Evolutionary conservation across 2,329 filamentous ascomycete species (phyloP), one percentile per base, ranked within the genome.

Genomic region (Colletotrichum chrysophilum): DNA sequence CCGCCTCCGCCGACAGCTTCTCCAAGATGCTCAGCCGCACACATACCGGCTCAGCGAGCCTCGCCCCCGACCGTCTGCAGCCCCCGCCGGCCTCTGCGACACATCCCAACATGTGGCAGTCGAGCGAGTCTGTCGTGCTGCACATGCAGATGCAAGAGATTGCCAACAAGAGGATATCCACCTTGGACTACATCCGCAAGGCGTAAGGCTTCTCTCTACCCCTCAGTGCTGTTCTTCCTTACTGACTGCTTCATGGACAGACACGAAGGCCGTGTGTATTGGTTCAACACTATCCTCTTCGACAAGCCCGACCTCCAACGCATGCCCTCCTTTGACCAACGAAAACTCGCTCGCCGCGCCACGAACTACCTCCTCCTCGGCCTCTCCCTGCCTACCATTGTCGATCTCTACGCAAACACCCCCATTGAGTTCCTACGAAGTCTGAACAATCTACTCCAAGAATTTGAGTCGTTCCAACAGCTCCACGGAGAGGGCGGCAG

Each of bases 201-300:
- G 94, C 96, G 95, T 98, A 86, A 80, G 95, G 18, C 16, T 90
- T 61, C 16, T 61, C 30, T 52, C 43, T 43, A 34, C 43, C 32
- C 34, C n/a, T 24, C 24, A 16, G 64, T 10, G 6, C 4, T 62
- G n/a, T 18, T 30, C 26, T 52, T n/a, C 8, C 38, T 9, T 28
- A 21, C 76, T 78, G n/a, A 78, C 65, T n/a, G 24, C 28, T 4
- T 8, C 18, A 60, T 26, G 7, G 70, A 67, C 82, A 98, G 95
- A 32, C 96, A 99, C 82, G 96, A 98, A 86, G 96, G 96, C 76
- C 93, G 95, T 74, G 93, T 98, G 56, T 98, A 98, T 87, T 98
- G 97, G 96, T 98, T 98, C 89, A 98, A 98, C 86, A 98, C 97
- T 0, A 92, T 98, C 76, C 94, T 98, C 81, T 98, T 98, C 85